phyloP scores from a whole-genome alignment of 1,284 basidiomycete species.

The Tausonia pullulans region DNA sequence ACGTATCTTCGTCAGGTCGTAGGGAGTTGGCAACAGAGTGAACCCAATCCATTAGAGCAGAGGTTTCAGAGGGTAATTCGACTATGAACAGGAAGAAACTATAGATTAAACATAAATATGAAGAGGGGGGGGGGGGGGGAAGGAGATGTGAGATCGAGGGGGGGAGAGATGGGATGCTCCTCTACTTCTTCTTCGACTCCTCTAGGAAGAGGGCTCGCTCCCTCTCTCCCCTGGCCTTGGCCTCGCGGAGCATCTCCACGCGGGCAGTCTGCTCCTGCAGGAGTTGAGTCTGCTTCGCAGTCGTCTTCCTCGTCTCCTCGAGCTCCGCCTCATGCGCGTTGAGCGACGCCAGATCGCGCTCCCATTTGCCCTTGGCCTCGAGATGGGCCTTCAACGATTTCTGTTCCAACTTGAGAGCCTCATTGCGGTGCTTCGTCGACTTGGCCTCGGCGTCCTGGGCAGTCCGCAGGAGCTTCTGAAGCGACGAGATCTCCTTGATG shows the following conservation, averaged over 20 bases:
- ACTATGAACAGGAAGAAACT: background rate
- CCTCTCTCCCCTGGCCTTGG: background rate
- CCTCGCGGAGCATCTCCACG: background rate
- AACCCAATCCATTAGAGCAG: background rate
- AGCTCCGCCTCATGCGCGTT: slow-evolving; percentile 3
- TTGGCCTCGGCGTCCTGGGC: slow-evolving; percentile 1
- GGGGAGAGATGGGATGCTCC: background rate
- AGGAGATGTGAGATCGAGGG: background rate
- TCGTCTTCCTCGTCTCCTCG: background rate
- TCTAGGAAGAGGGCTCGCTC: background rate
- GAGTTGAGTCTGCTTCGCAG: background rate
- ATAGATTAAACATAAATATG: background rate
- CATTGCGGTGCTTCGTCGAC: background rate
- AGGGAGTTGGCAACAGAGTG: background rate
- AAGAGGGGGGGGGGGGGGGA: background rate
- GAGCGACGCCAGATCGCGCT: background rate
- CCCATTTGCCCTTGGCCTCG: slow-evolving; percentile 1
- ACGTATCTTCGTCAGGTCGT: background rate
- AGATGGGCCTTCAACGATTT: background rate
- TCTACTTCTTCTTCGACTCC: too few species aligned
- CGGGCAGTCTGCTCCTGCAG: background rate
- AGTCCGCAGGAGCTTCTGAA: background rate
- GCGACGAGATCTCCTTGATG: slow-evolving; percentile 1
- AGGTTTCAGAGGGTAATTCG: background rate
- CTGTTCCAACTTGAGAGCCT: background rate